A percentile compares a stretch with the other conserved stretches of the same genome.
Conservation (phyloP, 2,329 filamentous ascomycete species). For the Epichloe bromicola region DNA sequence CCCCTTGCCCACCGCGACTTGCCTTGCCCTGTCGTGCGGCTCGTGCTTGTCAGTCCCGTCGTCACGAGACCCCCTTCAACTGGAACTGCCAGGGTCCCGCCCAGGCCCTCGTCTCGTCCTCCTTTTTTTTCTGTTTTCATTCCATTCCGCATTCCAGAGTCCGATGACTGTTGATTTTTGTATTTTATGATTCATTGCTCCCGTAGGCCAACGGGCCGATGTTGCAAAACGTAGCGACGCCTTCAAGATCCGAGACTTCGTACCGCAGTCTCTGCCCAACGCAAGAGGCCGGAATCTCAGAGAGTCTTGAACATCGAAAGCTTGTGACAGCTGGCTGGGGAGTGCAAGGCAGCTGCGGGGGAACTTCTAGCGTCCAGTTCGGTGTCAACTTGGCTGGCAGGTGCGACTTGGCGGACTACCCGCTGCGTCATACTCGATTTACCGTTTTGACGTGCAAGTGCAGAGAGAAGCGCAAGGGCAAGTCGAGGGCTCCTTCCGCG, state of each 20-base stretch:
- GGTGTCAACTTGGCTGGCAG: no score
- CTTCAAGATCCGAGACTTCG: background rate
- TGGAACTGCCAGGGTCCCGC: background rate
- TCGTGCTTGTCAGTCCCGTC: background rate
- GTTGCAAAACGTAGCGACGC: background rate
- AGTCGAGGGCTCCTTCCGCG: background rate
- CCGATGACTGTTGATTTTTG: background rate
- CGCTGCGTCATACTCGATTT: no score
- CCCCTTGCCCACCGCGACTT: background rate
- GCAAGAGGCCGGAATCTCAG: background rate
- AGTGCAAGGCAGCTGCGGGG: no score
- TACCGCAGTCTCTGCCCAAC: background rate
- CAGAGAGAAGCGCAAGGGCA: background rate
- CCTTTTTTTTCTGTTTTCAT: background rate
- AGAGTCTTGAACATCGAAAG: background rate
- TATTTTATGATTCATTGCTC: background rate
- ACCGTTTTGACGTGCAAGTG: no score
- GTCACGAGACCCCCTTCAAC: conserved; percentile 1
- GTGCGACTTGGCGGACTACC: no score
- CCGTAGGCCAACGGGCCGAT: background rate
- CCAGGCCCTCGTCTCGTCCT: background rate
- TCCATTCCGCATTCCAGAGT: background rate
- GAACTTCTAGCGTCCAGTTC: no score
- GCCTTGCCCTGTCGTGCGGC: background rate
- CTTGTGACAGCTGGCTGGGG: background rate